Percentiles rank a stretch among this genome's conserved stretches.
Conservation (phyloP, 805 yeast species). For the Saccharomycopsis fibuligera region DNA sequence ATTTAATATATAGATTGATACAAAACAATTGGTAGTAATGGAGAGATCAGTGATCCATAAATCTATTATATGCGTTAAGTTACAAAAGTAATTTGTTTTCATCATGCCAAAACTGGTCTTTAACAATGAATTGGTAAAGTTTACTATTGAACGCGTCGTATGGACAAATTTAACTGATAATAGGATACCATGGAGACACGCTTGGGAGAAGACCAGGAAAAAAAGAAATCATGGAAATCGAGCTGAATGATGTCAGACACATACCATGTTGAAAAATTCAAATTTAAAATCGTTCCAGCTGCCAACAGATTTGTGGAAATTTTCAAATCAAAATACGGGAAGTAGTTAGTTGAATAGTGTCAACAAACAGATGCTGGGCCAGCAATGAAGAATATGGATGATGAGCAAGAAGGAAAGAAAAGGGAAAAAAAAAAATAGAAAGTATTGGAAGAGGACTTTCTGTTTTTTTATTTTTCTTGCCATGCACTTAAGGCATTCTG, state of each 20-base stretch:
- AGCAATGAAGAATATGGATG: neutral
- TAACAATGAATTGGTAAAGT: too few species aligned
- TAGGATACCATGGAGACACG: neutral
- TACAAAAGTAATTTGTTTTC: too few species aligned
- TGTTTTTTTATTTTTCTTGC: too few species aligned
- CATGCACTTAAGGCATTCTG: too few species aligned
- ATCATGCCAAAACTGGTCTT: too few species aligned
- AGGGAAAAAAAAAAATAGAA: neutral
- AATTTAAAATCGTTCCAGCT: neutral
- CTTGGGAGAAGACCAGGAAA: neutral
- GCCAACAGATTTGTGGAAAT: neutral
- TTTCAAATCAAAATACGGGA: neutral
- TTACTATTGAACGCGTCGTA: too few species aligned
- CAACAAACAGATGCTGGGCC: neutral
- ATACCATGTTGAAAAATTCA: neutral
- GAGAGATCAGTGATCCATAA: too few species aligned
- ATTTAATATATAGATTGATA: neutral
- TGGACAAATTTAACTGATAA: too few species aligned
- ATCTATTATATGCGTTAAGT: too few species aligned
- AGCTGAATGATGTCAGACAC: neutral
- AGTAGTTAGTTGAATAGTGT: neutral
- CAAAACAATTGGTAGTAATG: neutral
- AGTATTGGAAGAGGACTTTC: too few species aligned
- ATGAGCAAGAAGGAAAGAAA: neutral
- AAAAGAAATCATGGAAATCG: neutral